phyloP scores from a whole-genome alignment of 108 stramenopile species.

The Pseudonitzschia pungens region DNA sequence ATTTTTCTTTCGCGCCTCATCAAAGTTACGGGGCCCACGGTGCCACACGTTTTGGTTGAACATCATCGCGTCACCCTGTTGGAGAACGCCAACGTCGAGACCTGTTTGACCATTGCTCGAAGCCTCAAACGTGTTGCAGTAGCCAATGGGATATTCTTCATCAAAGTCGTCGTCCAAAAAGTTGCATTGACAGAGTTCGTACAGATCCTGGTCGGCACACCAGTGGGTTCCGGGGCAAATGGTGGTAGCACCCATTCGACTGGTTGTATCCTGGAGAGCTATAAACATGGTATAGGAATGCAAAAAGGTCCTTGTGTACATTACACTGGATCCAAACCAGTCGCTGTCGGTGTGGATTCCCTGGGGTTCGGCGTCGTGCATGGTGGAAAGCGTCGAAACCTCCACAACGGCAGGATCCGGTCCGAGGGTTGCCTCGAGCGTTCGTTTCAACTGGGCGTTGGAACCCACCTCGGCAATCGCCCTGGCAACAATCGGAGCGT shows the following conservation, averaged over 20 bases:
- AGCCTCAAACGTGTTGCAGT: slow-evolving; percentile 34
- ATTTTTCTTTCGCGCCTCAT: slow-evolving; percentile 18
- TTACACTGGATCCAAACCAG: slow-evolving; percentile 35
- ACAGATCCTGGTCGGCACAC: slow-evolving; percentile 45
- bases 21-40: slow-evolving; percentile 41
- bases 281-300: slow-evolving; percentile 56
- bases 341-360: slow-evolving; percentile 49
- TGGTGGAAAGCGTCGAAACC: slow-evolving; percentile 40
- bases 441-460: slow-evolving; percentile 20
- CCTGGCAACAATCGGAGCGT: slow-evolving; percentile 31
- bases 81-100: slow-evolving; percentile 27
- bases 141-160: slow-evolving; percentile 1
- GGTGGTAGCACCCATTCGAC: slow-evolving; percentile 51
- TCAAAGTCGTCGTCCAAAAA: slow-evolving; percentile 11
- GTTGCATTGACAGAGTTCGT: slow-evolving; percentile 21
- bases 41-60: slow-evolving; percentile 58
- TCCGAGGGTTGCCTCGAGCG: slow-evolving; percentile 34
- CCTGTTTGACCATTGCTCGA: slow-evolving; percentile 35
- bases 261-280: slow-evolving; percentile 49
- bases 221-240: slow-evolving; percentile 53
- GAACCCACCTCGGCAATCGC: slow-evolving; percentile 40
- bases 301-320: slow-evolving; percentile 44
- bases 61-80: slow-evolving; percentile 45
- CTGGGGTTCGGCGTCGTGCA: slow-evolving; percentile 27
- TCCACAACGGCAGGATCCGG: slow-evolving; percentile 45